Evolutionary conservation across 257 asterid species (phyloP).

Genomic region (Leonotis leonurus): DNA sequence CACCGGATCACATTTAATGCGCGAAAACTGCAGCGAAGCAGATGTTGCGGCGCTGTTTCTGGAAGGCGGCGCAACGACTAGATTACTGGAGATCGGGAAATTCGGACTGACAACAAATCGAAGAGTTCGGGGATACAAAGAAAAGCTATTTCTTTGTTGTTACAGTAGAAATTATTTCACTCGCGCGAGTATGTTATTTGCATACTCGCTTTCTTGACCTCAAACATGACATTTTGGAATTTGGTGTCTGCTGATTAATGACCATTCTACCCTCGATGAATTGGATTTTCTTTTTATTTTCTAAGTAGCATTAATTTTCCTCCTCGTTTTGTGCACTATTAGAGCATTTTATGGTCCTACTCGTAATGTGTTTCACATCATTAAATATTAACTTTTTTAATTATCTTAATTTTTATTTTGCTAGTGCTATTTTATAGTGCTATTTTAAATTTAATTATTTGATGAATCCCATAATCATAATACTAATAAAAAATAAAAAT

Average conservation of each 20-base stretch:
- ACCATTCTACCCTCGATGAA: conserved; percentile 5
- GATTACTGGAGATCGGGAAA: conserved; percentile 19
- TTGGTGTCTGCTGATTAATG: neutral
- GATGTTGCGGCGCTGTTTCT: conserved; percentile 6
- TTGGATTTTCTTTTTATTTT: neutral
- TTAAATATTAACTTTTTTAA: too few species aligned
- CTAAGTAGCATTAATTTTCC: too few species aligned
- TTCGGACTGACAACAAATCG: conserved; percentile 14
- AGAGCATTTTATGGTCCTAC: neutral
- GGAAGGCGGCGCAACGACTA: neutral
- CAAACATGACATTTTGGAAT: conserved; percentile 1
- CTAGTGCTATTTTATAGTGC: too few species aligned
- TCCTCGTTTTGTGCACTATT: neutral
- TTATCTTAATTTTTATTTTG: too few species aligned
- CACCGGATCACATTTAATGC: conserved; percentile 11
- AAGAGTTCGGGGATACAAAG: conserved; percentile 16
- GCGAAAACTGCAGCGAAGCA: conserved; percentile 2
- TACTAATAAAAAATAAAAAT: too few species aligned
- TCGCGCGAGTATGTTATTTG: neutral
- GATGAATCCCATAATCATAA: too few species aligned
- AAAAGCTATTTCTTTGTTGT: neutral
- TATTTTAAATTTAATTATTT: too few species aligned
- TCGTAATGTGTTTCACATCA: too few species aligned
- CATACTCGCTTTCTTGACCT: conserved; percentile 1
- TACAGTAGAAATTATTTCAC: neutral